Evolutionary conservation across 2,329 filamentous ascomycete species (phyloP).

Genomic region (Xylaria sp.): DNA sequence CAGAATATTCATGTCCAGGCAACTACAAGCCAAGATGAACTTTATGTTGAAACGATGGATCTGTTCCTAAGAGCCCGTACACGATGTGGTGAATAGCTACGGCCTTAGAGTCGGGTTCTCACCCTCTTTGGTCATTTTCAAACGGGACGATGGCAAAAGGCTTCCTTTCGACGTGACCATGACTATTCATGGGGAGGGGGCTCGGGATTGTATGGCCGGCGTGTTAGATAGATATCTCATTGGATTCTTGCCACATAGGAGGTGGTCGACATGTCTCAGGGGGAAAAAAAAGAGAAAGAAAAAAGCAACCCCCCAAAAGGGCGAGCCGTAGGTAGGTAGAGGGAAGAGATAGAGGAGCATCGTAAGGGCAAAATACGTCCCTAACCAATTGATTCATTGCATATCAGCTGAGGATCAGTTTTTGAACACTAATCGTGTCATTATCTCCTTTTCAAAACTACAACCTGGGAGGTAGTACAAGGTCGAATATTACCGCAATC

Average conservation of each 20-base stretch:
- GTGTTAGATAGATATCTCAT: constrained; percentile 15
- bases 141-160: background rate
- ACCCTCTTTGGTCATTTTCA: background rate
- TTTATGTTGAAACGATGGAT: constrained; percentile 68
- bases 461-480: background rate
- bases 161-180: constrained; percentile 2
- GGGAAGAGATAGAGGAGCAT: background rate
- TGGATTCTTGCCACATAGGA: background rate
- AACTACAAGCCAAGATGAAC: constrained; percentile 71
- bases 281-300: background rate
- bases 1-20: constrained; percentile 69
- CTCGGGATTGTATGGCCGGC: background rate
- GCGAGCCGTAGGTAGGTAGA: background rate
- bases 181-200: constrained; percentile 26
- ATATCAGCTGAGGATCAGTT: background rate
- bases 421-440: background rate
- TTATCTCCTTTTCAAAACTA: background rate
- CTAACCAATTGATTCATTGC: background rate
- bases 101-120: background rate
- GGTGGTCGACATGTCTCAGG: background rate
- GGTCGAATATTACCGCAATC: background rate
- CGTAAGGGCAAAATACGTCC: no score
- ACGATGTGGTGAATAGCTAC: constrained; percentile 28
- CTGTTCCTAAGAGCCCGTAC: constrained; percentile 51
- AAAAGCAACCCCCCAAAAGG: background rate